These are phyloP conservation scores for Ceratocystis variospora DNA, from an alignment of 2,329 filamentous ascomycete species.

Conservation along the genomic window DNA sequence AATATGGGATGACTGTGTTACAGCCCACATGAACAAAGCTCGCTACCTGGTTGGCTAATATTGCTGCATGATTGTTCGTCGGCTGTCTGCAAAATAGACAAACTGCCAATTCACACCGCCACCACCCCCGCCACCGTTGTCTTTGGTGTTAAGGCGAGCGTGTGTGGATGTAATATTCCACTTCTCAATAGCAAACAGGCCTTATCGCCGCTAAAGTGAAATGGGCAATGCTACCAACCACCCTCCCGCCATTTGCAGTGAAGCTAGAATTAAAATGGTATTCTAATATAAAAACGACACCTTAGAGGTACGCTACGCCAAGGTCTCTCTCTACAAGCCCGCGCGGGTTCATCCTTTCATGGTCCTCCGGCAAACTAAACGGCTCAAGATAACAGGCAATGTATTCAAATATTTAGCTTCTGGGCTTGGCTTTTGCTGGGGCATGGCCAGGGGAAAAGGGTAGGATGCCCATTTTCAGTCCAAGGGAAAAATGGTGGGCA, in stretches of 20 bases:
- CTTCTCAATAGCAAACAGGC: not conserved
- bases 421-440: not conserved
- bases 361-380: not conserved
- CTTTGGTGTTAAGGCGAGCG: too few species aligned
- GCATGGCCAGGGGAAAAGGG: not conserved
- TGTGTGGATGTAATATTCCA: not conserved
- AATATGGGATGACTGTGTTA: not conserved
- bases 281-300: not conserved
- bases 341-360: constrained; percentile 1
- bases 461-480: not conserved
- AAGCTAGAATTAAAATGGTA: not conserved
- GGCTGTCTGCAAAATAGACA: not conserved
- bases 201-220: not conserved
- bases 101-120: not conserved
- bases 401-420: too few species aligned
- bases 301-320: not conserved
- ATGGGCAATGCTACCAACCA: not conserved
- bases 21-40: not conserved
- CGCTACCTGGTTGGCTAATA: not conserved
- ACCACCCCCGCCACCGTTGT: not conserved
- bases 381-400: not conserved
- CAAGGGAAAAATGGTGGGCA: not conserved
- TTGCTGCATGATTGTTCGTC: not conserved
- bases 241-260: not conserved
- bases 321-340: not conserved